These are phyloP conservation scores for Tricladium varicosporioides DNA, from an alignment of 2,329 filamentous ascomycete species.

Conservation along the genomic window DNA sequence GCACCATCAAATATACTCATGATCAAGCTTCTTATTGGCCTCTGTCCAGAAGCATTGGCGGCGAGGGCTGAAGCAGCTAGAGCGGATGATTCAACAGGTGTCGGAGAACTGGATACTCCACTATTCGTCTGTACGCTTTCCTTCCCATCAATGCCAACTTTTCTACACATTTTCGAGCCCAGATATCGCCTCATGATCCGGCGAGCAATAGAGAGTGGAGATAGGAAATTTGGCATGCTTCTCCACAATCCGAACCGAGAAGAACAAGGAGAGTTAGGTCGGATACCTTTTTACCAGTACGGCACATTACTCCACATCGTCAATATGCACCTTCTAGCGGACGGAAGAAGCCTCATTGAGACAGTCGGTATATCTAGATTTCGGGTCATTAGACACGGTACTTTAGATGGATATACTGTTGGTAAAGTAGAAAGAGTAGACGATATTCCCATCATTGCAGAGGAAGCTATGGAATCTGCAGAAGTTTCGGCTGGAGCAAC, in stretches of 20 bases:
- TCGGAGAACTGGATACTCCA: conserved; percentile 60
- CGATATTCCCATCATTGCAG: conserved; percentile 77
- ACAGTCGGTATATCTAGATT: conserved; percentile 76
- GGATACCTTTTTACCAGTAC: conserved; percentile 63
- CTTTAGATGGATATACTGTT: conserved; percentile 74
- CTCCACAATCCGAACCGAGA: conserved; percentile 59
- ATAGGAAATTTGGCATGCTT: conserved; percentile 82
- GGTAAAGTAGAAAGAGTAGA: conserved; percentile 75
- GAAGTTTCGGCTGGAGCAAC: conserved; percentile 46
- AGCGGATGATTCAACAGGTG: conserved; percentile 54
- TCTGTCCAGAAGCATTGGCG: conserved; percentile 68
- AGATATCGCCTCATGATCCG: conserved; percentile 87
- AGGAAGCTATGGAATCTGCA: conserved; percentile 71
- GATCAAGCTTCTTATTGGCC: conserved; percentile 57
- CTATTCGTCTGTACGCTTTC: conserved; percentile 81
- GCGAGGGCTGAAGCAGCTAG: conserved; percentile 51
- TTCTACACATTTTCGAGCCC: conserved; percentile 90
- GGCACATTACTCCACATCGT: conserved; percentile 78
- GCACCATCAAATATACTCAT: conserved; percentile 62
- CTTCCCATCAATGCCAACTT: conserved; percentile 81
- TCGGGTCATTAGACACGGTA: conserved; percentile 61
- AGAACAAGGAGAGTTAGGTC: conserved; percentile 51
- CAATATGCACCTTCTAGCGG: conserved; percentile 69
- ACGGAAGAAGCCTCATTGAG: conserved; percentile 80
- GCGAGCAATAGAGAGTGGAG: conserved; percentile 66